phyloP scores from a whole-genome alignment of 768 basidiomycete species.

The Phylloporus arenicola region DNA sequence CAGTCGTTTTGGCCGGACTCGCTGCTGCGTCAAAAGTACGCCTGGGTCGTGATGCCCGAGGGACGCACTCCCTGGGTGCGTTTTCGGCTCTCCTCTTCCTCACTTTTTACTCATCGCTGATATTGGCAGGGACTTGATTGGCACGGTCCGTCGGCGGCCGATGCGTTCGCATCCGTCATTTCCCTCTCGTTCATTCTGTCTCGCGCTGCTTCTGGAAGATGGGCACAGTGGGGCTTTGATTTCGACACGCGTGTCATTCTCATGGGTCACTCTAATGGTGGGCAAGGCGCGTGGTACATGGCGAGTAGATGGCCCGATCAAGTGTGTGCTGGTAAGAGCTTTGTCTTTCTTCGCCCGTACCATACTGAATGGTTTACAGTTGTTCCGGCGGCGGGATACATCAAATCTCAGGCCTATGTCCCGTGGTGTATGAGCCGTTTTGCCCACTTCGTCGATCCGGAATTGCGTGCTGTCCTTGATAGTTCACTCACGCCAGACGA shows the following conservation, averaged over 20 bases:
- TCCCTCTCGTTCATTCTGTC: conserved; percentile 48
- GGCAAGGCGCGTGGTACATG: conserved; percentile 83
- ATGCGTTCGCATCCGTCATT: conserved; percentile 61
- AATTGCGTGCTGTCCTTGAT: conserved; percentile 65
- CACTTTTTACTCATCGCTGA: not conserved
- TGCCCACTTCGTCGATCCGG: conserved; percentile 74
- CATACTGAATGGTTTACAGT: conserved; percentile 35
- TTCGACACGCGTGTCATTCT: conserved; percentile 47
- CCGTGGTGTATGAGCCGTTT: conserved; percentile 67
- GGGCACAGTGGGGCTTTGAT: conserved; percentile 39
- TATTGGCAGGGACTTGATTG: conserved; percentile 77
- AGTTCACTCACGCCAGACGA: conserved; percentile 76
- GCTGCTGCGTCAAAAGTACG: conserved; percentile 49
- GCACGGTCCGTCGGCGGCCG: conserved; percentile 77
- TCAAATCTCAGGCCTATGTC: conserved; percentile 85
- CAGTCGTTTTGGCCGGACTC: conserved; percentile 58
- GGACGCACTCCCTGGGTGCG: conserved; percentile 80
- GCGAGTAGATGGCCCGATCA: conserved; percentile 74
- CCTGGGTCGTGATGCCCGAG: conserved; percentile 79
- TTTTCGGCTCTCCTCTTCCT: not conserved
- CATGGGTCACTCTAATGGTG: conserved; percentile 92
- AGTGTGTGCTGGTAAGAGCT: conserved; percentile 52
- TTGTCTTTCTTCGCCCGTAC: not conserved
- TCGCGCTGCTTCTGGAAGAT: conserved; percentile 22
- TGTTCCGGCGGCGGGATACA: conserved; percentile 75